phyloP scores from a whole-genome alignment of 345 rosid species.

The Acer campestre region DNA sequence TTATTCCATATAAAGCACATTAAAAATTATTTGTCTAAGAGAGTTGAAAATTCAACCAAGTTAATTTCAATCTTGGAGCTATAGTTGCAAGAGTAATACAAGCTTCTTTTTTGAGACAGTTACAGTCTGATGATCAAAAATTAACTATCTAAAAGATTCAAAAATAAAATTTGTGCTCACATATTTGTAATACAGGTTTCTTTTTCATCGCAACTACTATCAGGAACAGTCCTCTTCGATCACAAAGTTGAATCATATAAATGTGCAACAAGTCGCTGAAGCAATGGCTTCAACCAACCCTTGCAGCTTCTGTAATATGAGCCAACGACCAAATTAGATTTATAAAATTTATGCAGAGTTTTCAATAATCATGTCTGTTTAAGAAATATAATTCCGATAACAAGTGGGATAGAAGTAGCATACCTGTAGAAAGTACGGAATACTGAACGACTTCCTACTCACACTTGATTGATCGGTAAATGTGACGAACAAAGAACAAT shows the following conservation, averaged over 20 bases:
- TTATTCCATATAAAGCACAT: not conserved
- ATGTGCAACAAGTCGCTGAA: not conserved
- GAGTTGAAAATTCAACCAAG: not conserved
- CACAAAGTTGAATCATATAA: not conserved
- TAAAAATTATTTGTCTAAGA: not conserved
- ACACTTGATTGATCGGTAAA: conserved; percentile 53
- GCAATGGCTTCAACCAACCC: conserved; percentile 4
- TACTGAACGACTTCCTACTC: conserved; percentile 21
- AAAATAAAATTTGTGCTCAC: conserved; percentile 1
- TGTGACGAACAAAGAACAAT: conserved; percentile 52
- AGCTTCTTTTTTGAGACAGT: not conserved
- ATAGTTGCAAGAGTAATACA: not conserved
- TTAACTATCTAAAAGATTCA: not conserved
- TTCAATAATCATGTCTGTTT: not conserved
- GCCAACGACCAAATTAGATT: not conserved
- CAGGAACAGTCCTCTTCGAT: not conserved
- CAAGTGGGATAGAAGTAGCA: not conserved
- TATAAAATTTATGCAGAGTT: not conserved
- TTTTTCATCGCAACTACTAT: not conserved
- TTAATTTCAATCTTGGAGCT: not conserved
- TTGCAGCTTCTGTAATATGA: not conserved
- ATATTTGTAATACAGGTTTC: not conserved
- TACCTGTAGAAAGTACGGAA: conserved; percentile 5
- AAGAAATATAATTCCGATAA: not conserved
- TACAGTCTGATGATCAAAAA: not conserved